A percentile compares a stretch with the other conserved stretches of the same genome.
These are phyloP conservation scores for Candida ipomoeae DNA, from an alignment of 805 yeast species.

Conservation along the genomic window DNA sequence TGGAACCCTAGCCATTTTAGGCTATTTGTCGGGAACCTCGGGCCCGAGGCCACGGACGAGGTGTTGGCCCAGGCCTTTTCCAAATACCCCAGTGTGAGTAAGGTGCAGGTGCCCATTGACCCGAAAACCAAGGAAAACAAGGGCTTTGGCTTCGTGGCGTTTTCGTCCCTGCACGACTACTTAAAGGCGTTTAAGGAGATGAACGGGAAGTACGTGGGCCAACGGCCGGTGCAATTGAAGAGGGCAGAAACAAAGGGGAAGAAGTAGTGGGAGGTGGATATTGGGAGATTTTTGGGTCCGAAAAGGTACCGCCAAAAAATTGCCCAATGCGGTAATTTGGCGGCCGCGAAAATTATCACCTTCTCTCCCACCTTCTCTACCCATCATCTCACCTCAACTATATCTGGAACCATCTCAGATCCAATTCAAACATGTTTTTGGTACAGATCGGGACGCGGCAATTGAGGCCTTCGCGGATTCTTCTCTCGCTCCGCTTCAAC, in stretches of 20 bases:
- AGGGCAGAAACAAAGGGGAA: conserved; percentile 45
- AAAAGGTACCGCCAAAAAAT: background rate
- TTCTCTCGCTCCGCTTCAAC: conserved; percentile 14
- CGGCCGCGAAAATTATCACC: conserved; percentile 2
- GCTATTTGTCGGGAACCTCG: conserved; percentile 71
- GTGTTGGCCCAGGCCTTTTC: conserved; percentile 52
- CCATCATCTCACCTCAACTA: background rate
- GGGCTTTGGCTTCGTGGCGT: conserved; percentile 76
- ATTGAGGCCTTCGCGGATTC: background rate
- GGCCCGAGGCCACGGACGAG: conserved; percentile 60
- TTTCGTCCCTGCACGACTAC: conserved; percentile 61
- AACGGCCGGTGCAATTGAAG: conserved; percentile 65
- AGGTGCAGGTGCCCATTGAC: conserved; percentile 59
- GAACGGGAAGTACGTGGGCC: conserved; percentile 74
- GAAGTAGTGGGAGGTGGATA: background rate
- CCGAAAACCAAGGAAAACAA: conserved; percentile 43
- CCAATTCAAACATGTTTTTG: no score
- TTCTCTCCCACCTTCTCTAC: background rate
- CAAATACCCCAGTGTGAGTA: conserved; percentile 49
- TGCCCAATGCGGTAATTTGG: background rate
- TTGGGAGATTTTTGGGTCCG: background rate
- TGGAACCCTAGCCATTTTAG: conserved; percentile 74
- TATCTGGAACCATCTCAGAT: no score
- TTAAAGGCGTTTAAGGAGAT: conserved; percentile 67
- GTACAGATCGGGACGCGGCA: no score